Conservation (phyloP, 2,329 filamentous ascomycete species). For the Fonsecaea erecta region DNA sequence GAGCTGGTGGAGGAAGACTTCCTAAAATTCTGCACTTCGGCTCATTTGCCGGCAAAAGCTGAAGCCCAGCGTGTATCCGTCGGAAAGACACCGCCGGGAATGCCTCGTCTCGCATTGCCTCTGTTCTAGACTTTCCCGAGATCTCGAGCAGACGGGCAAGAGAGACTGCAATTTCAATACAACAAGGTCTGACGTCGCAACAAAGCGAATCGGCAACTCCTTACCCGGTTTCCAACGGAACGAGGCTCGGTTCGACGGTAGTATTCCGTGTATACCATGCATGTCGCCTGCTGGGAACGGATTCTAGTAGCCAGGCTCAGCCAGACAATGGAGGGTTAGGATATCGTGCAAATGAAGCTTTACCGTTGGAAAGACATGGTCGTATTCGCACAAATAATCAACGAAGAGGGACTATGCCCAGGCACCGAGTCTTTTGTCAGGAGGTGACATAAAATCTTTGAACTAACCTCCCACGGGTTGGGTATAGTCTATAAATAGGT, state of each 20-base stretch:
- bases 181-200: background rate
- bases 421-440: background rate
- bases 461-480: background rate
- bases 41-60: background rate
- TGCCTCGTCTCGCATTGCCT: background rate
- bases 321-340: background rate
- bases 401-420: background rate
- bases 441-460: background rate
- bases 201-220: background rate
- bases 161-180: background rate
- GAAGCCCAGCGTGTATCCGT: background rate
- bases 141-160: background rate
- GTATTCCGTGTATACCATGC: background rate
- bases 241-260: too few relatives aligned
- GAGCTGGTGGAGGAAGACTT: background rate
- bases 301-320: constrained; percentile 17
- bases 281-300: background rate
- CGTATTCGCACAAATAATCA: background rate
- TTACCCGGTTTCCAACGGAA: too few relatives aligned
- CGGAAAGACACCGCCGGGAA: background rate
- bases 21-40: background rate
- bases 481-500: background rate
- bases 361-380: background rate
- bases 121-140: background rate
- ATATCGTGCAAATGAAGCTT: too few relatives aligned